A percentile compares a stretch with the other conserved stretches of the same genome.
phyloP scores from a whole-genome alignment of 2,329 filamentous ascomycete genomes.

The Cladophialophora psammophila region DNA sequence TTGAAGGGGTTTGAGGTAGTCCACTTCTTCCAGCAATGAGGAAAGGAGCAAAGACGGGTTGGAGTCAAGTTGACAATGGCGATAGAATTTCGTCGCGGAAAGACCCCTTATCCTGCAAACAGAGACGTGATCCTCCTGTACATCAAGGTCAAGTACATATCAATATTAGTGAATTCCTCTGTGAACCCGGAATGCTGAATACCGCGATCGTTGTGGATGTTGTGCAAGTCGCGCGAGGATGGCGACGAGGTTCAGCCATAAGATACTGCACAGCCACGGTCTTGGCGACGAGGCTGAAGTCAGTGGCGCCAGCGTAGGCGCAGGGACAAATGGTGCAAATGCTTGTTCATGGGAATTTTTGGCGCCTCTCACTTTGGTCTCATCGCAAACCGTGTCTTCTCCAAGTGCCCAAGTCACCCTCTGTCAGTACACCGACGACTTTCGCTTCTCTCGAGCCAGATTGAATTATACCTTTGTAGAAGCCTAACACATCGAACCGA shows the following conservation, averaged over 20 bases:
- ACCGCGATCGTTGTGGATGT: not conserved
- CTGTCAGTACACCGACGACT: not conserved
- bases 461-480: not conserved
- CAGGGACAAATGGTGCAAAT: not conserved
- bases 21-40: not conserved
- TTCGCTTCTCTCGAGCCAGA: not conserved
- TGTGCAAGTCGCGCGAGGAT: not conserved
- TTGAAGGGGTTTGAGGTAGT: not conserved
- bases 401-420: not conserved
- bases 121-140: not conserved
- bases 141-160: not conserved
- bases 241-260: not conserved
- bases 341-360: slow-evolving; percentile 3
- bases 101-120: not conserved
- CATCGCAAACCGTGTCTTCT: slow-evolving; percentile 32
- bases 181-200: not conserved
- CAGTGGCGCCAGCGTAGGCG: not conserved
- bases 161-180: not conserved
- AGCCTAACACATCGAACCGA: not conserved
- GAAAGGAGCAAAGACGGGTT: not conserved
- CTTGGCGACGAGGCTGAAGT: slow-evolving; percentile 12
- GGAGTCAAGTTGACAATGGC: not conserved
- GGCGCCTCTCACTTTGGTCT: slow-evolving; percentile 6
- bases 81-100: not conserved
- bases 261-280: slow-evolving; percentile 2